Evolutionary conservation across 441 rosid species (phyloP), one percentile per base, ranked within the genome.

Genomic region (Eutrema salsugineum): DNA sequence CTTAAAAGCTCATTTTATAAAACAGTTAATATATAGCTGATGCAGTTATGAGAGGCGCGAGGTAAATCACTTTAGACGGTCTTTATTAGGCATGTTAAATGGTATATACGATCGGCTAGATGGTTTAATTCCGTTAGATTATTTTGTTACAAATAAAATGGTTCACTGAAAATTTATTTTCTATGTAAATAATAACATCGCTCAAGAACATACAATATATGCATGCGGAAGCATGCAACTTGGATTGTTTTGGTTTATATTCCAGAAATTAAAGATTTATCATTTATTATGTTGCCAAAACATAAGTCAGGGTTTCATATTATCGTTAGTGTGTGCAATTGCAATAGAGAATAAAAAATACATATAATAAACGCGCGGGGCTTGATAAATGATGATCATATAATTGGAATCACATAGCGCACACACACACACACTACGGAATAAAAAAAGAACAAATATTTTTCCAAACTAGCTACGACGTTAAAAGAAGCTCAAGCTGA

Each of bases 381-480:
- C 54, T 5, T 73, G 19, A 60, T 49, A 11, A 43, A 44, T 12
- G 55, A 43, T 51, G 42, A 17, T 57, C 59, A 51, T 60, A 14
- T 61, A 62, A 68, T 75, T 68, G 50, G 35, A 46, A 62, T 17
- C 63, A 39, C 60, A 62, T 36, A 68, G 11, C n/a, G n/a, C n/a
- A n/a, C n/a, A n/a, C n/a, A 55, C 33, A 63, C 59, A 38, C 33
- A 61, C 32, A 48, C 59, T 48, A 75, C n/a, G 53, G 54, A n/a
- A 24, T 35, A 53, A 28, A 51, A 49, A 50, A 56, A 2, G 28
- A 54, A 44, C 1, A 2, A 62, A 76, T 36, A 68, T n/a, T 54
- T 8, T 11, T 68, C 43, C 51, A 53, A 44, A 53, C 15, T 33
- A 44, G 44, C 15, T 33, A 68, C 44, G 36, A 62, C 51, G 28